A percentile compares a stretch with the other conserved stretches of the same genome.
These are phyloP conservation scores for Cercophora samala DNA, from an alignment of 495 filamentous ascomycete genomes.

Conservation along the genomic window DNA sequence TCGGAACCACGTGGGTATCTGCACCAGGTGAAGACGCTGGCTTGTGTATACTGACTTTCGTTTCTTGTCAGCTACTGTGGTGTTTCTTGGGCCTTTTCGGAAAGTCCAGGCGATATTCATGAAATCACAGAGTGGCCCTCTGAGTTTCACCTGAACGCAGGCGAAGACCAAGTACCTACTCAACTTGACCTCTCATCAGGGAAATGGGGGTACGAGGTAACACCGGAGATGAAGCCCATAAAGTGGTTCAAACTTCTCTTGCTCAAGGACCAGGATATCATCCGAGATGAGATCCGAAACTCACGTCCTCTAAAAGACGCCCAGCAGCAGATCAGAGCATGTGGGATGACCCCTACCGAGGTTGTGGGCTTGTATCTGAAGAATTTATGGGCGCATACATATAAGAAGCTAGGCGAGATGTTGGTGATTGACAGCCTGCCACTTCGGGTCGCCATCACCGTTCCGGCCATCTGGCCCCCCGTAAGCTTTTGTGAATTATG, in stretches of 20 bases:
- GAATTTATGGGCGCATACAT: slow-evolving; percentile 25
- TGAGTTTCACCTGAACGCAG: slow-evolving; percentile 7
- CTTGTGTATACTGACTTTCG: neutral
- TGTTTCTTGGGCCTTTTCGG: slow-evolving; percentile 25
- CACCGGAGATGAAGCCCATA: slow-evolving; percentile 22
- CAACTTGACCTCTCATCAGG: slow-evolving; percentile 21
- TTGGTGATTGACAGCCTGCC: slow-evolving; percentile 24
- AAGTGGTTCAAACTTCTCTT: slow-evolving; percentile 35
- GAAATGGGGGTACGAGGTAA: slow-evolving; percentile 28
- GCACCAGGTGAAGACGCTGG: neutral
- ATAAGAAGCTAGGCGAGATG: slow-evolving; percentile 18
- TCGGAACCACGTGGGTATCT: slow-evolving; percentile 27
- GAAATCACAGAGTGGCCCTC: slow-evolving; percentile 26
- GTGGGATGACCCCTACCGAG: neutral
- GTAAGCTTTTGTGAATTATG: too few species aligned
- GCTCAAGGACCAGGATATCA: slow-evolving; percentile 24
- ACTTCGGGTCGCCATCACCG: slow-evolving; percentile 29
- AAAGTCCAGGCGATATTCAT: slow-evolving; percentile 24
- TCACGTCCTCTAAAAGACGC: slow-evolving; percentile 14
- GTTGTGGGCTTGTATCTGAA: slow-evolving; percentile 23
- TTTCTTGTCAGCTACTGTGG: slow-evolving; percentile 23
- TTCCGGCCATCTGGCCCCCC: slow-evolving; percentile 33
- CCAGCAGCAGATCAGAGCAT: slow-evolving; percentile 11
- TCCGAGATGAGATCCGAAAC: slow-evolving; percentile 13
- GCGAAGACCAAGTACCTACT: slow-evolving; percentile 27